phyloP scores from a whole-genome alignment of 1,284 basidiomycete species.

The Cryptococcus depauperatus region DNA sequence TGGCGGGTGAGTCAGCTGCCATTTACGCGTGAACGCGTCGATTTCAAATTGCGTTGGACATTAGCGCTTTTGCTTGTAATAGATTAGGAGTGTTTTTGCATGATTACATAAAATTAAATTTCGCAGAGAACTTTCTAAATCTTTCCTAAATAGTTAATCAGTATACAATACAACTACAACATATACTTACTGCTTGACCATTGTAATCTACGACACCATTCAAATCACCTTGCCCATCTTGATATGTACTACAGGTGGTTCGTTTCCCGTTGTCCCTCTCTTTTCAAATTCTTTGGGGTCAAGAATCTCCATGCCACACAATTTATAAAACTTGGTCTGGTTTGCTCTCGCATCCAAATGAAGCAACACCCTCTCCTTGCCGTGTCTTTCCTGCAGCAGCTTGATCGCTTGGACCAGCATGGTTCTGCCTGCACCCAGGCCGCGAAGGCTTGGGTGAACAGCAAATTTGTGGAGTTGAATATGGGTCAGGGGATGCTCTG shows the following conservation, averaged over 20 bases:
- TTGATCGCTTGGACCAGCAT: slow-evolving; percentile 12
- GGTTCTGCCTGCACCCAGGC: slow-evolving; percentile 17
- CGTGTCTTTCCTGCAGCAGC: background rate
- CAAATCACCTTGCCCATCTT: slow-evolving; percentile 24
- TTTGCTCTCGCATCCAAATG: slow-evolving; percentile 22
- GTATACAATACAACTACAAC: no score
- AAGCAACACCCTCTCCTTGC: slow-evolving; percentile 8
- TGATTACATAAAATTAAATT: no score
- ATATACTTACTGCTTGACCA: no score
- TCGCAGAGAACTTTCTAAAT: no score
- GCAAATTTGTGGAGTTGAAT: slow-evolving; percentile 32
- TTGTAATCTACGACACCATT: background rate
- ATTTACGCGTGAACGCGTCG: no score
- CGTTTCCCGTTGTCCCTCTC: slow-evolving; percentile 15
- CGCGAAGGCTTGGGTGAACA: slow-evolving; percentile 17
- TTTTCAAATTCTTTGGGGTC: slow-evolving; percentile 19
- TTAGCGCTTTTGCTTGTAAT: no score
- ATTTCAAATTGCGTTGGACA: no score
- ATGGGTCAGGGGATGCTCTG: background rate
- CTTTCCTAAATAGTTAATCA: no score
- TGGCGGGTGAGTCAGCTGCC: no score
- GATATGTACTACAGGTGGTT: slow-evolving; percentile 16
- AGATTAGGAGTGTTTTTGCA: no score
- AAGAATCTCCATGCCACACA: slow-evolving; percentile 17
- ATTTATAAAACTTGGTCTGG: slow-evolving; percentile 23